phyloP scores from a whole-genome alignment of 169 alveolate species.

The Babesia ovis region DNA sequence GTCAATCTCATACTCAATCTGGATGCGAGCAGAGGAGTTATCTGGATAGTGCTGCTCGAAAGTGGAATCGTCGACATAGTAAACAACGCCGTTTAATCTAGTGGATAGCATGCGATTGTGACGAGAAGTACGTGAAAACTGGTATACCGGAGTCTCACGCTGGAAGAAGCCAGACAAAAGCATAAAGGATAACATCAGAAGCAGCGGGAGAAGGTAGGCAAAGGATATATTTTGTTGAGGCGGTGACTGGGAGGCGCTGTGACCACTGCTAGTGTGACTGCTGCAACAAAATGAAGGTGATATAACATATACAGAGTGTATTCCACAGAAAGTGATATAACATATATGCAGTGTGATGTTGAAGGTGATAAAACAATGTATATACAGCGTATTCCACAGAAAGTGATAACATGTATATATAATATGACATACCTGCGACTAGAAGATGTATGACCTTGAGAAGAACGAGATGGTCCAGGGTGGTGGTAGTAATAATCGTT shows the following conservation, averaged over 20 bases:
- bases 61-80: constrained; percentile 46
- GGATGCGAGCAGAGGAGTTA: constrained; percentile 40
- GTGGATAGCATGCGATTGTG: constrained; percentile 43
- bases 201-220: neutral
- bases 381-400: neutral
- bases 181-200: neutral
- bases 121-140: constrained; percentile 12
- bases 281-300: too few species aligned
- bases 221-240: neutral
- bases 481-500: constrained; percentile 16
- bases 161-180: neutral
- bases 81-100: constrained; percentile 54
- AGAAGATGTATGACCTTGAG: neutral
- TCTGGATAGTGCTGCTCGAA: constrained; percentile 51
- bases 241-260: too few species aligned
- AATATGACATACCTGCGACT: neutral
- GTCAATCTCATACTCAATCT: constrained; percentile 64
- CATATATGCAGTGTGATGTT: neutral
- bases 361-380: neutral
- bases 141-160: constrained; percentile 25
- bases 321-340: neutral
- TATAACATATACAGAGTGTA: neutral
- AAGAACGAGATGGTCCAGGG: neutral
- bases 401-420: neutral
- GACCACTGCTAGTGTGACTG: too few species aligned